A percentile compares a stretch with the other conserved stretches of the same genome.
phyloP scores from a whole-genome alignment of 1,139 yeast genomes.

The Keqinozyma sinolaborantium region DNA sequence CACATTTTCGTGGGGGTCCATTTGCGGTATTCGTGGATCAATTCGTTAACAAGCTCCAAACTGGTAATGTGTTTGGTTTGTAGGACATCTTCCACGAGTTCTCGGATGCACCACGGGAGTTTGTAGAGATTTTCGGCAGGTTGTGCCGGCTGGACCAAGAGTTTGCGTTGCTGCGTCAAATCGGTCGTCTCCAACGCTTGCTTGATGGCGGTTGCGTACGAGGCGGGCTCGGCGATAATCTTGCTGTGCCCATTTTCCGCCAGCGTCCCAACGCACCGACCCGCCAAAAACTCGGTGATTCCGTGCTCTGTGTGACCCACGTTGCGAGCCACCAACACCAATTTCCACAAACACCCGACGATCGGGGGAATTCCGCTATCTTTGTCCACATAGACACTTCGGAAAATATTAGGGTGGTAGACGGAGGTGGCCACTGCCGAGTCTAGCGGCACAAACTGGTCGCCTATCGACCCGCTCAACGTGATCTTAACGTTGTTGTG shows the following conservation, averaged over 20 bases:
- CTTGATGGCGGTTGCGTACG: conserved; percentile 28
- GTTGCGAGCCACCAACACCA: conserved; percentile 33
- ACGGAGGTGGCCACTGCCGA: conserved; percentile 43
- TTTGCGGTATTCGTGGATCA: conserved; percentile 26
- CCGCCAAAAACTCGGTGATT: conserved; percentile 29
- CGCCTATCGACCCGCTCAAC: conserved; percentile 49
- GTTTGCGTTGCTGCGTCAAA: conserved; percentile 14
- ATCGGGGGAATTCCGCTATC: conserved; percentile 25
- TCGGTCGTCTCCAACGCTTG: conserved; percentile 38
- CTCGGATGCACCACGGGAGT: conserved; percentile 40
- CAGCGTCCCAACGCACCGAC: conserved; percentile 21
- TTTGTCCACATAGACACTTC: conserved; percentile 32
- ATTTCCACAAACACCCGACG: conserved; percentile 27
- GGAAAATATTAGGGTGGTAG: conserved; percentile 52
- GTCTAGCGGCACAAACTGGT: conserved; percentile 77
- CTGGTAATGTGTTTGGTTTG: conserved; percentile 36
- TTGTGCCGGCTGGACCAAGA: conserved; percentile 7
- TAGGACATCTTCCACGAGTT: conserved; percentile 32
- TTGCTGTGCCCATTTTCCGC: conserved; percentile 28
- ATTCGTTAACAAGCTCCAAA: conserved; percentile 18
- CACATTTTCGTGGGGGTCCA: conserved; percentile 40
- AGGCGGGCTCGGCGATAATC: conserved; percentile 19
- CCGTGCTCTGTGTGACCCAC: conserved; percentile 35
- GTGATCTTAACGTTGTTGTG: conserved; percentile 46
- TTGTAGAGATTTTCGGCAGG: conserved; percentile 14